Evolutionary conservation across 192 early-diverging fungal species (phyloP), one percentile per base, ranked within the genome.

Genomic region (Dispira parvispora): DNA sequence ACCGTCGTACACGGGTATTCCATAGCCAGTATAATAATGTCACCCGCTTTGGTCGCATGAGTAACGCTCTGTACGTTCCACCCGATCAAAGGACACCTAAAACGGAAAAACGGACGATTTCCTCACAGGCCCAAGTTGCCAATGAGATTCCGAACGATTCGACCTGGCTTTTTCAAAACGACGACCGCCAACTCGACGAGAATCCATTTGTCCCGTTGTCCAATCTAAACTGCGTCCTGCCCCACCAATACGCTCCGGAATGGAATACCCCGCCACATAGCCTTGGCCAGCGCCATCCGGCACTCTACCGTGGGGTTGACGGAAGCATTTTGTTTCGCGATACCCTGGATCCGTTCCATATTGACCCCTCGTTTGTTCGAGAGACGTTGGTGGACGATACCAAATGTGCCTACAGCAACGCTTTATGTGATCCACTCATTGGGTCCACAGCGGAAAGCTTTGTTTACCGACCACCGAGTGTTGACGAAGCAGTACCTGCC

Each of bases 131-230:
- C 50, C 50, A n/a, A 11, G 8, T 2, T 52, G 21, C 13, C 18
- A 11, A n/a, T 18, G 13, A n/a, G 50, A 20, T 18, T 20, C 50
- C n/a, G 13, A n/a, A 8, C 50, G 50, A 11, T 52, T 52, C 21
- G 50, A 20, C 50, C 50, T n/a, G 50, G 18, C 21, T 11, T 0
- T n/a, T 52, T 20, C 21, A 11, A 26, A 26, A 52, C 50, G 21
- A 20, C 20, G 18, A 52, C 50, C 50, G 18, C 9, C 26, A 52
- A 3, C 18, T 25, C 18, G 21, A 26, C 20, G 8, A 52, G 8
- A 52, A 52, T 3, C 50, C 50, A 9, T 52, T 52, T n/a, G 50
- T 52, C n/a, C 50, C 50, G 20, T 26, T 52, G n/a, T 52, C 50
- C 9, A 52, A 52, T 3, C 20, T 52, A 11, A 52, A 52, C 18